Percentiles rank a stretch among this genome's conserved stretches.
phyloP scores from a whole-genome alignment of 192 early-diverging fungal species.

The Gigaspora rosea region DNA sequence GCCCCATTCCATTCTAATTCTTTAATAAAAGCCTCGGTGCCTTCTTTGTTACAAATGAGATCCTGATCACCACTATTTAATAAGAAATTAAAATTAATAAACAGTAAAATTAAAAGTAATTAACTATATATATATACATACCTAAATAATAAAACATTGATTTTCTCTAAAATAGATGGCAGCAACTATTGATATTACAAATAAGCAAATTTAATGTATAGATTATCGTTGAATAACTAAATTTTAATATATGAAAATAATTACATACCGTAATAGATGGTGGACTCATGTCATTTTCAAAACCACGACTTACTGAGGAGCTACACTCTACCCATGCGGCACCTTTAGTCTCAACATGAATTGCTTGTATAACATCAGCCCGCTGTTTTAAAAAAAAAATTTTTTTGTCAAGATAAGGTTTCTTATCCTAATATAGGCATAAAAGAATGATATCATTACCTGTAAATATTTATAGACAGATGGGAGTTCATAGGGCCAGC shows the following conservation, averaged over 20 bases:
- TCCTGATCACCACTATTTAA: conserved; percentile 72
- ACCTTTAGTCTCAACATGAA: conserved; percentile 52
- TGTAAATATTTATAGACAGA: conserved; percentile 49
- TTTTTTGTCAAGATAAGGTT: too few species aligned
- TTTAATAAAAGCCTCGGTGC: conserved; percentile 66
- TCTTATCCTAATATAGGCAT: neutral
- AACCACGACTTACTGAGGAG: conserved; percentile 41
- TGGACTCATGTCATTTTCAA: conserved; percentile 52
- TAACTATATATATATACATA: conserved; percentile 29
- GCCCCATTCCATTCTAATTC: conserved; percentile 66
- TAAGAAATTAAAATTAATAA: conserved; percentile 3
- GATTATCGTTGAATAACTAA: neutral
- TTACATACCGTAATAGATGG: conserved; percentile 61
- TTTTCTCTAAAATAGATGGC: conserved; percentile 58
- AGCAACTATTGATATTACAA: conserved; percentile 50
- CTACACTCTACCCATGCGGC: conserved; percentile 69
- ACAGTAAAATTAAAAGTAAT: neutral
- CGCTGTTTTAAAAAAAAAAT: conserved; percentile 29
- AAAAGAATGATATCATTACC: conserved; percentile 39
- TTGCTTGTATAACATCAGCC: conserved; percentile 51
- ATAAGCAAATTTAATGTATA: neutral
- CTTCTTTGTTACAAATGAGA: conserved; percentile 79
- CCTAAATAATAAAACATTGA: conserved; percentile 65
- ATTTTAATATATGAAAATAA: neutral
- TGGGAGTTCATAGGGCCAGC: conserved; percentile 58